phyloP scores from a whole-genome alignment of 1,139 yeast species.

The Taphrina wiesneri region DNA sequence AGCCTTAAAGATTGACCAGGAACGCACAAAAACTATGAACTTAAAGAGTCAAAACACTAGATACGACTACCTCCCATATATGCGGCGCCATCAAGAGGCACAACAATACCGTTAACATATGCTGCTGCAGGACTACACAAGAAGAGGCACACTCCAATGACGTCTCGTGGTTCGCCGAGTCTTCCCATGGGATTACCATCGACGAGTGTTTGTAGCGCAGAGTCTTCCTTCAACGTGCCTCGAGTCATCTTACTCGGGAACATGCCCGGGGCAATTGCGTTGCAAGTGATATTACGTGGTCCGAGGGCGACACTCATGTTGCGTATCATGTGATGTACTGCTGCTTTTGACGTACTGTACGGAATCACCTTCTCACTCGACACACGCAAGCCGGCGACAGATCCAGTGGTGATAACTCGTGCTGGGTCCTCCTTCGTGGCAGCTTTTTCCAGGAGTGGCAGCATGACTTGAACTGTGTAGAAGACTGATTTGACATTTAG shows the following conservation, averaged over 20 bases:
- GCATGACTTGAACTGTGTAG: slow-evolving; percentile 62
- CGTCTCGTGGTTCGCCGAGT: slow-evolving; percentile 63
- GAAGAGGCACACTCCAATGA: slow-evolving; percentile 60
- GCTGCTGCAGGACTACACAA: slow-evolving; percentile 60
- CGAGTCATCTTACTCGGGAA: slow-evolving; percentile 77
- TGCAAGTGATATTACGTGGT: slow-evolving; percentile 66
- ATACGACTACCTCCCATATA: slow-evolving; percentile 19
- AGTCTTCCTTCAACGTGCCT: slow-evolving; percentile 52
- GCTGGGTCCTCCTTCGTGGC: slow-evolving; percentile 64
- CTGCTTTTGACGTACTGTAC: slow-evolving; percentile 75
- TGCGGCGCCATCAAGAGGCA: slow-evolving; percentile 68
- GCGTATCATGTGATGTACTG: slow-evolving; percentile 69
- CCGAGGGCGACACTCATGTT: slow-evolving; percentile 69
- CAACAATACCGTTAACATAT: slow-evolving; percentile 66
- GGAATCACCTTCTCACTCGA: slow-evolving; percentile 49
- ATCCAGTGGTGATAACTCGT: slow-evolving; percentile 67
- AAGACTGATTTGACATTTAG: slow-evolving; percentile 74
- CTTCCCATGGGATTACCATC: slow-evolving; percentile 59
- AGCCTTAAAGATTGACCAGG: no score
- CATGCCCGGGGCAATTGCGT: slow-evolving; percentile 74
- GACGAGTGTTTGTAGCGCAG: slow-evolving; percentile 58
- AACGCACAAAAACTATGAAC: no score
- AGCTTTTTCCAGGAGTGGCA: slow-evolving; percentile 58
- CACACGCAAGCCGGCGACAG: slow-evolving; percentile 51
- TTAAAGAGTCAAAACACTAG: background rate